Evolutionary conservation across 2,329 filamentous ascomycete species (phyloP).

Genomic region (Aspergillus pseudonomiae): DNA sequence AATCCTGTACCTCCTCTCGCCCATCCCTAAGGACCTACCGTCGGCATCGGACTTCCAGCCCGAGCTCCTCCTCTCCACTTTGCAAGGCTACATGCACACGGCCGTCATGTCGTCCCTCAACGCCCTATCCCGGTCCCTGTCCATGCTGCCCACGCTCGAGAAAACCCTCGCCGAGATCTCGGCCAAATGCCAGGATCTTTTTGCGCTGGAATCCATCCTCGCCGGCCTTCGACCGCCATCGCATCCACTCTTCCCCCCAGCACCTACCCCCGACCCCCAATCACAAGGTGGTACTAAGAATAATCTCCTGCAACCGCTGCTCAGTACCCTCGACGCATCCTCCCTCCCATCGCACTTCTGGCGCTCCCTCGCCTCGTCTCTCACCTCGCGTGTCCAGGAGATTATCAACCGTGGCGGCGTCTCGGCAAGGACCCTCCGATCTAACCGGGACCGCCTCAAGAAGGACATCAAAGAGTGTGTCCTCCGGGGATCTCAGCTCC

Average conservation of each 20-base stretch:
- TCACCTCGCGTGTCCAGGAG: constrained; percentile 79
- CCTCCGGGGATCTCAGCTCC: constrained; percentile 71
- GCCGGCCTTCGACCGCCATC: constrained; percentile 66
- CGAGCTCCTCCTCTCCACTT: constrained; percentile 70
- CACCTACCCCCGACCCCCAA: constrained; percentile 12
- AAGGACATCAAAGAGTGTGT: constrained; percentile 84
- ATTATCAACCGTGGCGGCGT: constrained; percentile 82
- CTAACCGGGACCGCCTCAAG: constrained; percentile 73
- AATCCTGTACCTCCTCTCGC: constrained; percentile 80
- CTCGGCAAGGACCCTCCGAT: constrained; percentile 75
- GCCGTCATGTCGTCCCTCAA: constrained; percentile 78
- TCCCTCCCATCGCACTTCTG: constrained; percentile 92
- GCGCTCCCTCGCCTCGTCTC: constrained; percentile 78
- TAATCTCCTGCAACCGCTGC: constrained; percentile 71
- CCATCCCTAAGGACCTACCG: constrained; percentile 57
- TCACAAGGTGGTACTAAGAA: constrained; percentile 36
- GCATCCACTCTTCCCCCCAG: constrained; percentile 64
- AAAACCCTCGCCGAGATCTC: constrained; percentile 80
- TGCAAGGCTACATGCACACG: constrained; percentile 82
- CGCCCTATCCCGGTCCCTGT: constrained; percentile 72
- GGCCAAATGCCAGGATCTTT: constrained; percentile 83
- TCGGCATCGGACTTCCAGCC: constrained; percentile 60
- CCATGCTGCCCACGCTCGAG: constrained; percentile 79
- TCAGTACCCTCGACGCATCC: constrained; percentile 80
- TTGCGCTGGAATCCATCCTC: constrained; percentile 82